Evolutionary conservation across 371 early-diverging fungal species (phyloP).

Genomic region (Actinomortierella wolfii): DNA sequence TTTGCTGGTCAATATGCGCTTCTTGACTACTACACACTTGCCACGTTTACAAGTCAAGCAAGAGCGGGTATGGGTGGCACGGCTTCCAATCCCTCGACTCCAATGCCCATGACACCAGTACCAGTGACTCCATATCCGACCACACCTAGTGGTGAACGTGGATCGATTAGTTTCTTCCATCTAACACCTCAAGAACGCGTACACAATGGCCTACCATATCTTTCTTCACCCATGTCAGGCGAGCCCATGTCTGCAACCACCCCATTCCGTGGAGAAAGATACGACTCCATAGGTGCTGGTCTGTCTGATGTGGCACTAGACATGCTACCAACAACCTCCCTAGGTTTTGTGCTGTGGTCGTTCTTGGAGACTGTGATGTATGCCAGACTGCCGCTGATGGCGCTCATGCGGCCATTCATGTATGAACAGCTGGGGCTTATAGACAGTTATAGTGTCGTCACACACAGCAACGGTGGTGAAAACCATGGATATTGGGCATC

Average conservation of each 20-base stretch:
- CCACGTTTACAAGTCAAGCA: constrained; percentile 34
- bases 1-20: constrained; percentile 50
- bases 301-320: constrained; percentile 16
- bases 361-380: constrained; percentile 59
- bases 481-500: too few relatives aligned
- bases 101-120: constrained; percentile 10
- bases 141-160: constrained; percentile 7
- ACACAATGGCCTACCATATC: too few relatives aligned
- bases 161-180: too few relatives aligned
- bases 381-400: constrained; percentile 54
- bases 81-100: constrained; percentile 2
- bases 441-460: constrained; percentile 5
- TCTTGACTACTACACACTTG: constrained; percentile 46
- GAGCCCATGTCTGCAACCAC: too few relatives aligned
- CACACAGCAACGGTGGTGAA: too few relatives aligned
- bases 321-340: constrained; percentile 33
- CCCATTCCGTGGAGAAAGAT: too few relatives aligned
- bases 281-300: constrained; percentile 4
- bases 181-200: too few relatives aligned
- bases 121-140: constrained; percentile 10
- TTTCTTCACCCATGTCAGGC: too few relatives aligned
- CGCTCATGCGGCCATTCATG: constrained; percentile 56
- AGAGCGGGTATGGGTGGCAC: constrained; percentile 2
- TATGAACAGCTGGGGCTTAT: constrained; percentile 49
- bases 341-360: constrained; percentile 61